These are phyloP conservation scores for Cladophialophora carrionii DNA, from an alignment of 2,329 filamentous ascomycete species.

Conservation along the genomic window DNA sequence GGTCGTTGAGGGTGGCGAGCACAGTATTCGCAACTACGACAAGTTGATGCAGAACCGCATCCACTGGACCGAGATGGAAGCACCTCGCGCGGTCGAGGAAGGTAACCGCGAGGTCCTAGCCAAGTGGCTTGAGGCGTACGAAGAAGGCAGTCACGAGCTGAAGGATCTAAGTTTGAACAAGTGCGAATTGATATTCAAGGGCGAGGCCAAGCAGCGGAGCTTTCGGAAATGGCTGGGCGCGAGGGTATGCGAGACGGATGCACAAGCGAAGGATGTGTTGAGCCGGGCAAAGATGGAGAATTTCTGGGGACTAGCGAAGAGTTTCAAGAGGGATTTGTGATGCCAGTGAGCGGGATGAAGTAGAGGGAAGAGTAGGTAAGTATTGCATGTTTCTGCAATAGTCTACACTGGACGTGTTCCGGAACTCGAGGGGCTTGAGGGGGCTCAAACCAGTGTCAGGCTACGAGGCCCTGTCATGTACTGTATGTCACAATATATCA, in stretches of 20 bases:
- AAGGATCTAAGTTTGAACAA: conserved; percentile 83
- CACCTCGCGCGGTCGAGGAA: conserved; percentile 61
- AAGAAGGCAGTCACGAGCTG: conserved; percentile 73
- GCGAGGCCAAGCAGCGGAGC: conserved; percentile 75
- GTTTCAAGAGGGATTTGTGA: conserved; percentile 45
- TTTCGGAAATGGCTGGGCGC: conserved; percentile 85
- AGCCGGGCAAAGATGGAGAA: conserved; percentile 86
- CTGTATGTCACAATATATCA: too few relatives aligned
- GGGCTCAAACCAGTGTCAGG: too few relatives aligned
- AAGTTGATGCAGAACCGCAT: conserved; percentile 94
- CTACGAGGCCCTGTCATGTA: too few relatives aligned
- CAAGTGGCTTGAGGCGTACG: conserved; percentile 71
- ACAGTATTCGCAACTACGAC: conserved; percentile 81
- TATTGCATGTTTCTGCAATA: background rate
- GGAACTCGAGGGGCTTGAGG: too few relatives aligned
- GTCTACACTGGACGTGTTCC: too few relatives aligned
- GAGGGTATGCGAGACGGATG: conserved; percentile 89
- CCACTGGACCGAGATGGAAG: conserved; percentile 88
- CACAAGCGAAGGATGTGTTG: conserved; percentile 80
- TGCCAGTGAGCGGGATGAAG: background rate
- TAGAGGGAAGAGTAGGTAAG: background rate
- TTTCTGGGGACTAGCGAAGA: conserved; percentile 91
- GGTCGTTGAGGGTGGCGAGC: conserved; percentile 85
- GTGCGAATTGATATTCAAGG: conserved; percentile 86
- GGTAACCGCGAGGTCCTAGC: conserved; percentile 66